Evolutionary conservation across 2,329 filamentous ascomycete species (phyloP).

Genomic region (Nemania sp.): DNA sequence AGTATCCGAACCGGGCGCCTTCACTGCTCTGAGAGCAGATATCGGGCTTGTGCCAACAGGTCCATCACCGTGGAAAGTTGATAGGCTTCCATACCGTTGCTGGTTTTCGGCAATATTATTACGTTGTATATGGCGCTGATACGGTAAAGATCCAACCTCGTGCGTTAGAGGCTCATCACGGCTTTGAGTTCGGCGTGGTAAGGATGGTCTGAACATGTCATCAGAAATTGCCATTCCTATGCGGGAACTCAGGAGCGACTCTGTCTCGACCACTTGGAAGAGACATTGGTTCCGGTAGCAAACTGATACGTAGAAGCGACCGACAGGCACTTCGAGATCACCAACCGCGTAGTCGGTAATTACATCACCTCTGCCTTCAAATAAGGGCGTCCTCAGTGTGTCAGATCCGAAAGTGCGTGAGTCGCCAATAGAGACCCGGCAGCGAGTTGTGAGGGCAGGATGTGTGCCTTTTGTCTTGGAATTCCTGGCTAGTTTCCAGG

Average conservation of each 20-base stretch:
- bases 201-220: slow-evolving; percentile 83
- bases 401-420: slow-evolving; percentile 70
- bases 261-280: slow-evolving; percentile 91
- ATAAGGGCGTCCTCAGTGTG: slow-evolving; percentile 76
- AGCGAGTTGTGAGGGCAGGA: slow-evolving; percentile 78
- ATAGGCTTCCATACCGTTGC: slow-evolving; percentile 89
- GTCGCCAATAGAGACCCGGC: slow-evolving; percentile 78
- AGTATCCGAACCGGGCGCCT: slow-evolving; percentile 69
- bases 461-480: slow-evolving; percentile 77
- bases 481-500: slow-evolving; percentile 84
- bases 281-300: slow-evolving; percentile 89
- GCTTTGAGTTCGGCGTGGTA: slow-evolving; percentile 66
- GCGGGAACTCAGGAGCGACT: slow-evolving; percentile 88
- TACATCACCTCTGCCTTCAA: slow-evolving; percentile 70
- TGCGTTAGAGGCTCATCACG: slow-evolving; percentile 53
- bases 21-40: slow-evolving; percentile 80
- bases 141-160: slow-evolving; percentile 81
- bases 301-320: slow-evolving; percentile 83
- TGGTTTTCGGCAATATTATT: slow-evolving; percentile 69
- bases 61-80: slow-evolving; percentile 87
- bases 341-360: slow-evolving; percentile 84
- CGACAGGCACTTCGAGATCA: slow-evolving; percentile 86
- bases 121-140: slow-evolving; percentile 65
- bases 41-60: slow-evolving; percentile 86
- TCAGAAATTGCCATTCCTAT: slow-evolving; percentile 90